Evolutionary conservation across 2,329 filamentous ascomycete species (phyloP), one percentile per base, ranked within the genome.

Genomic region (Pseudogymnoascus sp.): DNA sequence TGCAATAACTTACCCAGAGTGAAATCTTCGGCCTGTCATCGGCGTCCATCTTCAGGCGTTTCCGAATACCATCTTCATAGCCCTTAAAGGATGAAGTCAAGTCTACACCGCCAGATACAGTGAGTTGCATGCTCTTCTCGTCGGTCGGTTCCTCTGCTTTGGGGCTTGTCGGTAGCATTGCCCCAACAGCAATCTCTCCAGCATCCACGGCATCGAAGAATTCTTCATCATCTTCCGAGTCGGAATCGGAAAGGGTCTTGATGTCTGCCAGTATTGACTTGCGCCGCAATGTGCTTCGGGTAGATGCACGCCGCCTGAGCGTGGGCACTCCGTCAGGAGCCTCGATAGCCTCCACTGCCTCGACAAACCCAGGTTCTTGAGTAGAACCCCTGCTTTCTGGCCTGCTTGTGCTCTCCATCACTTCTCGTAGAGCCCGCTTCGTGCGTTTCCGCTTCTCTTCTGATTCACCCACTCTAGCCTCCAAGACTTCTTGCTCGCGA

Each of bases 171-270:
- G 79, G 76, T 4, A 88, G 85, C 77, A 91, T 81, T 64, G 87
- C 85, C 4, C 88, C 79, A 6, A 96, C 86, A 69, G 96, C 88
- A 15, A 97, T 90, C 71, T 95, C 90, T 13, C 95, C 95, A 44
- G 93, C 90, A 75, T 96, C 95, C 5, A 99, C 88, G 8, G 95
- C 95, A 76, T 99, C 95, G 70, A 97, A 99, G 75, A 99, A 99
- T 73, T 97, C 93, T 62, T 96, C 89, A 59, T 91, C 91, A 35
- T 90, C 89, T 3, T 91, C 89, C 1, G 87, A 90, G 62, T 93
- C 92, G 0, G 81, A 82, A 62, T 85, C 87, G 8, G 90, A 95
- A 28, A 95, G 76, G 64, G 88, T 86, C n/a, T 80, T 82, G 50
- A 93, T 82, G 68, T 90, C 84, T 31, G 86, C 86, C 44, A 95